Conservation (phyloP, 108 stramenopile genomes). For the Cyclotella atomus region DNA sequence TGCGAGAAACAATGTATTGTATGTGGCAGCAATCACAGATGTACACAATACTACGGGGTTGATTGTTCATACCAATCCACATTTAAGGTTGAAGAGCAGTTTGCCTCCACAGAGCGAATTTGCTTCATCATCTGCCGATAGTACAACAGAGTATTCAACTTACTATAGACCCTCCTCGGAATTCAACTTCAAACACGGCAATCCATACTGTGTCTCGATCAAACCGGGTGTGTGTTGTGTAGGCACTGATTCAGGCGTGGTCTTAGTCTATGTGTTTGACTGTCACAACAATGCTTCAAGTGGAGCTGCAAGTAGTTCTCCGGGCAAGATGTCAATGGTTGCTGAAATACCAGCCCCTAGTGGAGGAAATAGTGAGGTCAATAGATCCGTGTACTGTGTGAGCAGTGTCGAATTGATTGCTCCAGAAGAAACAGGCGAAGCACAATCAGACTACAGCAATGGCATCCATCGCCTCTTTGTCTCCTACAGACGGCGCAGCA, state of each 20-base stretch:
- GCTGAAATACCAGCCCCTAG: constrained; percentile 80
- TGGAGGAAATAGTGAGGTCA: constrained; percentile 32
- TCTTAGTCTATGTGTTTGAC: constrained; percentile 71
- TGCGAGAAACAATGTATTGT: constrained; percentile 19
- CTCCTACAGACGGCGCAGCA: constrained; percentile 33
- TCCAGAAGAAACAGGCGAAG: constrained; percentile 1
- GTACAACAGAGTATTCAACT: constrained; percentile 11
- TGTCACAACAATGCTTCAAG: constrained; percentile 15
- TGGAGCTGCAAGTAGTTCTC: not conserved
- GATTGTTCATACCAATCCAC: constrained; percentile 50
- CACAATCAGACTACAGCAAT: not conserved
- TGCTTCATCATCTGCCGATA: not conserved
- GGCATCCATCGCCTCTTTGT: constrained; percentile 41
- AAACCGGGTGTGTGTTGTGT: constrained; percentile 77
- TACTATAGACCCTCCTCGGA: constrained; percentile 42
- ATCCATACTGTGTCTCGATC: constrained; percentile 61
- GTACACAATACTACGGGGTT: constrained; percentile 33
- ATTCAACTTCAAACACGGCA: constrained; percentile 66
- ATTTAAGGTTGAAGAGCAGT: constrained; percentile 41
- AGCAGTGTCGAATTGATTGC: constrained; percentile 40
- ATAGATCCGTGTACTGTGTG: constrained; percentile 26
- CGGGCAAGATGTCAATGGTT: constrained; percentile 22
- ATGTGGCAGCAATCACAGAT: constrained; percentile 51
- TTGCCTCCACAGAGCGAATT: constrained; percentile 31
- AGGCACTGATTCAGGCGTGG: constrained; percentile 74